Percentiles rank a stretch among this genome's conserved stretches.
These are phyloP conservation scores for Leccinum uliginosum DNA, from an alignment of 768 basidiomycete species.

Conservation along the genomic window DNA sequence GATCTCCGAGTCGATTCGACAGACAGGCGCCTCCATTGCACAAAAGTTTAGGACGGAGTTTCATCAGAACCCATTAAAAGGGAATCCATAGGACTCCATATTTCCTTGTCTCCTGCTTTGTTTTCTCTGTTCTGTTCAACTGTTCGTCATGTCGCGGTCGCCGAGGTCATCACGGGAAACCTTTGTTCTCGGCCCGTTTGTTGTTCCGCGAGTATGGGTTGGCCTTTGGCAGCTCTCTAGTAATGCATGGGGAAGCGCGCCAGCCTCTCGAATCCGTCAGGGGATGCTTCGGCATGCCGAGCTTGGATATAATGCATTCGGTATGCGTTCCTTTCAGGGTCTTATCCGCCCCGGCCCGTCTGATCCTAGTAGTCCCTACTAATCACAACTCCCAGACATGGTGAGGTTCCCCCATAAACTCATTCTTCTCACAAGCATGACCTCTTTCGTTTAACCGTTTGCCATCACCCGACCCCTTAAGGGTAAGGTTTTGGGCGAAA, in stretches of 20 bases:
- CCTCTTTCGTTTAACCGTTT: background rate
- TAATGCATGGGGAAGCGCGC: constrained; percentile 79
- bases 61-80: constrained; percentile 26
- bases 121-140: constrained; percentile 1
- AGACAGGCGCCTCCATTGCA: constrained; percentile 2
- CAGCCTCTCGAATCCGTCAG: constrained; percentile 57
- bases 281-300: constrained; percentile 65
- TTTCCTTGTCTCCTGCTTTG: constrained; percentile 7
- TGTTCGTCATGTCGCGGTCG: constrained; percentile 20
- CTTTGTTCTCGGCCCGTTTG: constrained; percentile 53
- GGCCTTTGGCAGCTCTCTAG: constrained; percentile 86
- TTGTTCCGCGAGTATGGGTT: constrained; percentile 63
- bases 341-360: constrained; percentile 7
- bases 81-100: constrained; percentile 1
- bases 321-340: constrained; percentile 24
- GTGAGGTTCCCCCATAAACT: constrained; percentile 27
- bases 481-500: constrained; percentile 21
- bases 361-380: constrained; percentile 1
- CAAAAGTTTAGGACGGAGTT: constrained; percentile 28
- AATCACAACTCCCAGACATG: constrained; percentile 42
- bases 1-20: constrained; percentile 7
- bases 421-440: constrained; percentile 15
- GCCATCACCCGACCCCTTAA: constrained; percentile 7
- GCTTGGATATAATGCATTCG: constrained; percentile 46
- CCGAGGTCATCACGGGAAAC: constrained; percentile 35